Base-by-base conservation (phyloP, 1,284 basidiomycete genomes). In the Somion occarium region DNA sequence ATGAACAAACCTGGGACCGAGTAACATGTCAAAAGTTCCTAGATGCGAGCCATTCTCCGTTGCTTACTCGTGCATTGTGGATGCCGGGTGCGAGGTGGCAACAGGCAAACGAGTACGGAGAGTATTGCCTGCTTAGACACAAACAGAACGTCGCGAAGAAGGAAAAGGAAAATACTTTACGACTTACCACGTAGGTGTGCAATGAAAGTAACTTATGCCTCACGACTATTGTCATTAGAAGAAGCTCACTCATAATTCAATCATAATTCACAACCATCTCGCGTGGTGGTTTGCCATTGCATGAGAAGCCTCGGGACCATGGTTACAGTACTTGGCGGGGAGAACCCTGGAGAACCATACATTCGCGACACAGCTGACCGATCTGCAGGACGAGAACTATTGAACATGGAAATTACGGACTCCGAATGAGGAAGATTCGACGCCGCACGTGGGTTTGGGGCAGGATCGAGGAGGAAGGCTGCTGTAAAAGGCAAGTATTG, bases 21-120 rank as follows among this genome's bases (percentile, higher is more conserved):
- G 82, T 90, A 20, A 68, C 68, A 52, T 97, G 93, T 70, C 69
- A 73, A 24, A 80, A 84, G 3, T 95, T 95, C 76, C 75, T 98
- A 52, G 93, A 97, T 65, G 78, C 82, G 2, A 72, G 75, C n/a
- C 76, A 84, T 61, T 93, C 91, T 2, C 74, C 79, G 43, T 66
- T 83, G 55, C 69, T 91, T 59, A 85, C 87, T 34, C 75, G 93
- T 47, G 76, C 81, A 26, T 70, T 96, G 52, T 94, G 89, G 84
- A 66, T 89, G 46, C 93, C 93, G 3, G 80, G 83, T 5, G 67
- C 73, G 38, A 67, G 69, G 52, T 91, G 88, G 88, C 77, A 81
- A 61, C 66, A 61, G 47, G 62, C 65, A 56, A 89, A 89, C 62
- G 75, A 74, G 57, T 88, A 73, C 64, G 86, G 87, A 1, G 85